phyloP scores from a whole-genome alignment of 1,139 yeast genomes.

The Sugiyamaella sp. region DNA sequence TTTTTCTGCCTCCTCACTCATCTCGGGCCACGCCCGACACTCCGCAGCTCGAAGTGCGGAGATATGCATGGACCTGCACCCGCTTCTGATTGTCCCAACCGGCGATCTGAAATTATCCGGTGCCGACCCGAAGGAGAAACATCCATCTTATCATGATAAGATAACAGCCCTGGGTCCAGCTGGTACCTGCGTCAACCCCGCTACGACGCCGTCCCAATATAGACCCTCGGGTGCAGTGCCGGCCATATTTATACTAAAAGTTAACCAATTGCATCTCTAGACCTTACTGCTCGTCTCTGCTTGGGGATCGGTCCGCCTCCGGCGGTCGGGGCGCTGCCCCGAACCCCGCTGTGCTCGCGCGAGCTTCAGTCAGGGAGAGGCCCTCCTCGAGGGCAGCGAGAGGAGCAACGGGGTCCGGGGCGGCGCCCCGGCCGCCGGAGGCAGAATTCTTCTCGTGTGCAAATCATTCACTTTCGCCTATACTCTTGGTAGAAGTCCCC shows the following conservation, averaged over 20 bases:
- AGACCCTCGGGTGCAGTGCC: background rate
- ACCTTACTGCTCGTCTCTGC: too few species aligned
- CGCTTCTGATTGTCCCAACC: too few species aligned
- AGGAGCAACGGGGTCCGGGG: background rate
- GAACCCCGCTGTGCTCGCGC: background rate
- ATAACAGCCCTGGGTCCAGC: too few species aligned
- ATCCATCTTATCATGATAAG: too few species aligned
- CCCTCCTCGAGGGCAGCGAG: too few species aligned
- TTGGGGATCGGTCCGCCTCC: background rate
- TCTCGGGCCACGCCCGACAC: background rate
- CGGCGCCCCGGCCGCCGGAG: background rate
- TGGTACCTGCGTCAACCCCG: too few species aligned
- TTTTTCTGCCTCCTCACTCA: background rate
- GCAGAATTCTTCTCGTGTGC: background rate
- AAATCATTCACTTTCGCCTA: too few species aligned
- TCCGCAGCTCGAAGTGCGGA: slow-evolving; percentile 3
- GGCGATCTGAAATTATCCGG: too few species aligned
- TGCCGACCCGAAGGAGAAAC: too few species aligned
- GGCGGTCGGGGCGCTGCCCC: background rate
- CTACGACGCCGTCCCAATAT: too few species aligned
- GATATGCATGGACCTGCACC: slow-evolving; percentile 7
- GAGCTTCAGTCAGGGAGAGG: too few species aligned
- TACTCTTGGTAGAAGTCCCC: too few species aligned
- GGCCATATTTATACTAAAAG: background rate
- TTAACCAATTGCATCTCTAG: background rate